Evolutionary conservation across 2,329 filamentous ascomycete genomes (phyloP).

Genomic region (Penicillium psychrosexuale): DNA sequence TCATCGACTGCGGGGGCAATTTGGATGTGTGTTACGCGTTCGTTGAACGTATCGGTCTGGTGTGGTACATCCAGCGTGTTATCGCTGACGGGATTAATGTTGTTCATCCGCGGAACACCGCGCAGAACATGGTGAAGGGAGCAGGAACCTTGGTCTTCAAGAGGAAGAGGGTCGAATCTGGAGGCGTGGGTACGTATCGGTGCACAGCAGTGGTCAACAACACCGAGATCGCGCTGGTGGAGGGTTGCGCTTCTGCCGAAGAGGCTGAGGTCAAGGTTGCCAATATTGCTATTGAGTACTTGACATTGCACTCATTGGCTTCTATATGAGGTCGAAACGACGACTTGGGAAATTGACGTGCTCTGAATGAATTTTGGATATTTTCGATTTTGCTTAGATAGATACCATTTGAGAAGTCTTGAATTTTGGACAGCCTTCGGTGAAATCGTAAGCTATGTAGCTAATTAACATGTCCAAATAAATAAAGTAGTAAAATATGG

Average conservation of each 20-base stretch:
- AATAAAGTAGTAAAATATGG: not conserved
- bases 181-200: slow-evolving; percentile 20
- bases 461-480: not conserved
- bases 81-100: slow-evolving; percentile 56
- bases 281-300: slow-evolving; percentile 14
- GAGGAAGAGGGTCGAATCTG: slow-evolving; percentile 11
- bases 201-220: slow-evolving; percentile 19
- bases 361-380: not conserved
- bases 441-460: not conserved
- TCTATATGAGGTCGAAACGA: not conserved
- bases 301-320: not conserved
- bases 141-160: slow-evolving; percentile 15
- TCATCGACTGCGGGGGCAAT: slow-evolving; percentile 68
- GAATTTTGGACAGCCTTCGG: not conserved
- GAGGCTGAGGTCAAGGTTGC: slow-evolving; percentile 32
- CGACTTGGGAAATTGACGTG: not conserved
- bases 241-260: slow-evolving; percentile 27
- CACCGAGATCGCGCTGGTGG: slow-evolving; percentile 17
- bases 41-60: slow-evolving; percentile 62
- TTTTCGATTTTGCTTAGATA: not conserved
- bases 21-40: slow-evolving; percentile 59
- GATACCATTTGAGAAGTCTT: not conserved
- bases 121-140: slow-evolving; percentile 56
- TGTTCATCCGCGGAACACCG: slow-evolving; percentile 63
- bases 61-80: slow-evolving; percentile 61